Conservation (phyloP, 495 filamentous ascomycete species). For the Daldinia grandis region DNA sequence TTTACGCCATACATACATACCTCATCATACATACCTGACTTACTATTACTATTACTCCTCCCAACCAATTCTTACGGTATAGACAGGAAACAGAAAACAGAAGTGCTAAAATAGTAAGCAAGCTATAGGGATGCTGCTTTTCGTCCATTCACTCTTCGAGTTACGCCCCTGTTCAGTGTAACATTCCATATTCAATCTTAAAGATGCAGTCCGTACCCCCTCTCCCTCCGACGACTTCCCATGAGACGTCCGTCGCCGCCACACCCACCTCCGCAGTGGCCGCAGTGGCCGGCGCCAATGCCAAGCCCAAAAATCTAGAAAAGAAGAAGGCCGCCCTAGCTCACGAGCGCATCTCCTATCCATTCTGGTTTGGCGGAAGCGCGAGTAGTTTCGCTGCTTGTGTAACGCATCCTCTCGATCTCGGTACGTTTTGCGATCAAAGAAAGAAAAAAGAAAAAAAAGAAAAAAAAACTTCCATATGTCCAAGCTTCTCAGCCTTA, state of each 20-base stretch:
- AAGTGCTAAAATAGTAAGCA: slow-evolving; percentile 34
- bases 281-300: slow-evolving; percentile 22
- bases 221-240: slow-evolving; percentile 29
- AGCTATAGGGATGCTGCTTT: slow-evolving; percentile 37
- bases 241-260: slow-evolving; percentile 28
- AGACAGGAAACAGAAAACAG: slow-evolving; percentile 3
- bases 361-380: slow-evolving; percentile 95
- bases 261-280: neutral
- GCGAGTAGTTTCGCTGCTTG: slow-evolving; percentile 89
- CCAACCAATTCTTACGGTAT: slow-evolving; percentile 26
- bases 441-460: neutral
- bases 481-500: neutral
- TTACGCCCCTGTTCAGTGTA: slow-evolving; percentile 35
- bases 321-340: slow-evolving; percentile 43
- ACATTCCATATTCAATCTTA: slow-evolving; percentile 14
- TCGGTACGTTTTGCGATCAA: slow-evolving; percentile 60
- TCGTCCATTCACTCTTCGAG: slow-evolving; percentile 31
- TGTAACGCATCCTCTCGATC: slow-evolving; percentile 90
- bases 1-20: neutral
- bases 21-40: neutral
- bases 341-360: slow-evolving; percentile 65
- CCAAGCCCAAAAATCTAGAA: slow-evolving; percentile 42
- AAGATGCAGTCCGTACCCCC: slow-evolving; percentile 38
- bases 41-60: neutral
- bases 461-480: slow-evolving; percentile 3